Conservation (phyloP, 805 yeast species). For the Danielia reshetovae region DNA sequence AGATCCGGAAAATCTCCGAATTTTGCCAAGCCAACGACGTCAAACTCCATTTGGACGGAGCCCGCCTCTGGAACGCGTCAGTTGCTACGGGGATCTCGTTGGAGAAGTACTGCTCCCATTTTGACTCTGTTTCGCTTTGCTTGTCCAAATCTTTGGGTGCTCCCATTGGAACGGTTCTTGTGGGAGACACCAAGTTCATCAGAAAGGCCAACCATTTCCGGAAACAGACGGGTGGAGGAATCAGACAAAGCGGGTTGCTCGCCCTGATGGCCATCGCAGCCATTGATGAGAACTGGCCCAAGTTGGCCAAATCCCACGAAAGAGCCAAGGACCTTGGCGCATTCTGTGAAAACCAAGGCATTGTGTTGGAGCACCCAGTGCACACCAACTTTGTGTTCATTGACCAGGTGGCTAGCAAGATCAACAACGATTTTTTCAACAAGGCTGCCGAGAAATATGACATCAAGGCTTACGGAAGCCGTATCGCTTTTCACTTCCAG, state of each 20-base stretch:
- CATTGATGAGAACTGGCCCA: slow-evolving; percentile 35
- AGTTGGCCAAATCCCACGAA: slow-evolving; percentile 30
- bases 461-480: slow-evolving; percentile 13
- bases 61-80: slow-evolving; percentile 42
- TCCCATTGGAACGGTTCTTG: slow-evolving; percentile 41
- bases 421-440: slow-evolving; percentile 24
- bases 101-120: slow-evolving; percentile 36
- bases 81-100: slow-evolving; percentile 37
- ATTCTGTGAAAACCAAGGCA: slow-evolving; percentile 26
- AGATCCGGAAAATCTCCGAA: slow-evolving; percentile 31
- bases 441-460: slow-evolving; percentile 18
- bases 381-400: slow-evolving; percentile 41
- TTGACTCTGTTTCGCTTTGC: slow-evolving; percentile 42
- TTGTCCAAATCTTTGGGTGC: slow-evolving; percentile 42
- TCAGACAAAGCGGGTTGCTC: slow-evolving; percentile 39
- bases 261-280: slow-evolving; percentile 41
- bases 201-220: slow-evolving; percentile 42
- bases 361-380: slow-evolving; percentile 33
- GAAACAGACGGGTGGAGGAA: slow-evolving; percentile 44
- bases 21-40: slow-evolving; percentile 33
- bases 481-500: slow-evolving; percentile 37
- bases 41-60: slow-evolving; percentile 41
- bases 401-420: slow-evolving; percentile 28
- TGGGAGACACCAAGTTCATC: slow-evolving; percentile 27
- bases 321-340: slow-evolving; percentile 32